Base-by-base conservation (phyloP, 805 yeast genomes). In the Torulaspora gathmanii region DNA sequence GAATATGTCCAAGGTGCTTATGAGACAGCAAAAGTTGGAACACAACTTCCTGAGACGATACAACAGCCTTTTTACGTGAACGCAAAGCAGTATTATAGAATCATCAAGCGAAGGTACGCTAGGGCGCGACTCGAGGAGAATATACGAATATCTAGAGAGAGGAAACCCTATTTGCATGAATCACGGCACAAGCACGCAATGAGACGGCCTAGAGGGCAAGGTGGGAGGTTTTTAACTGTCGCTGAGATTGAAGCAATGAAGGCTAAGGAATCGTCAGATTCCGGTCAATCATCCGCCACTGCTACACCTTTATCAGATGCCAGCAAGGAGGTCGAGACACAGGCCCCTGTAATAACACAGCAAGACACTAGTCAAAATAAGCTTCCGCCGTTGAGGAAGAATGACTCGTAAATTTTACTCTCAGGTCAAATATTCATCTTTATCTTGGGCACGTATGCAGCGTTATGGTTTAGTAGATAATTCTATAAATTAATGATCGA, bases 161-260 rank as follows among this genome's bases (percentile, higher is more conserved):
- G 98, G 57, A 83, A 84, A 62, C 97, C 98, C 10, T 91, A 95
- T 65, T 67, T 93, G 40, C 99, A 93, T 63, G 99, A 93, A 67
- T 87, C 96, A 15, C 77, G 99, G 57, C 99, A 93, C 65, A 91
- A 93, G 64, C 99, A 93, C 65, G 99, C 99, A 2, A 93, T 93
- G 99, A 78, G 98, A 62, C 78, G 99, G 64, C 98, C 99, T 12
- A 79, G 99, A 56, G 99, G 99, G 22, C 98, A 93, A 69, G 99
- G 99, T 26, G 99, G 99, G 5, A 74, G 99, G 49, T 93, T 93
- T 55, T 69, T 93, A 48, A 93, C 99, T 0, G 96, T 98, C 11
- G 95, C 96, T 9, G 86, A 79, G 51, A 83, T 78, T 36, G 82
- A 78, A 10, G 83, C 75, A 50, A 68, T 75, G 45, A 84, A 80